These are phyloP conservation scores for Mycotypha africana DNA, from an alignment of 371 early-diverging fungal species.

Conservation along the genomic window DNA sequence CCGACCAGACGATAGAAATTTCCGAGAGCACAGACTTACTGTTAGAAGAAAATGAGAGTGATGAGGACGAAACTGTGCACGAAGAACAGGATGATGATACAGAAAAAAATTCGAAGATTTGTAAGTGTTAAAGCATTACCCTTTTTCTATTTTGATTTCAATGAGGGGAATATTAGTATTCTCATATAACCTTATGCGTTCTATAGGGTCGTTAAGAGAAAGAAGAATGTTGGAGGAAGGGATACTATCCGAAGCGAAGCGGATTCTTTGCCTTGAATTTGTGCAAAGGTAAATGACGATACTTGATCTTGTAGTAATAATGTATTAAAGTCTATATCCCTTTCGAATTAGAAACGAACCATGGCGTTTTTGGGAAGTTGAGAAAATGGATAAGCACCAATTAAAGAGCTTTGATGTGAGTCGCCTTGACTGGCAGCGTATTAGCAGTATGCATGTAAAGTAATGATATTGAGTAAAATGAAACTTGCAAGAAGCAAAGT, in stretches of 20 bases:
- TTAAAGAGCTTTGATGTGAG: constrained; percentile 54
- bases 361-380: constrained; percentile 39
- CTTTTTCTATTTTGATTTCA: background rate
- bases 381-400: constrained; percentile 33
- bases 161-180: background rate
- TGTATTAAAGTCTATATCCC: background rate
- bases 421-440: constrained; percentile 64
- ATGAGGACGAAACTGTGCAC: background rate
- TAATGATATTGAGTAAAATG: background rate
- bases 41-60: background rate
- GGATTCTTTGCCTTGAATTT: constrained; percentile 11
- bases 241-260: constrained; percentile 24
- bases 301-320: background rate
- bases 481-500: no score
- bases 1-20: background rate
- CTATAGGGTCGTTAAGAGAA: constrained; percentile 23
- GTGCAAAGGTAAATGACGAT: constrained; percentile 17
- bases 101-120: constrained; percentile 7
- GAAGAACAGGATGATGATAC: constrained; percentile 1
- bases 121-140: no score
- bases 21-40: background rate
- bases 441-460: constrained; percentile 57
- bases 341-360: constrained; percentile 15
- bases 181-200: no score
- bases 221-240: constrained; percentile 18